Base-by-base conservation (phyloP, 2,329 filamentous ascomycete genomes). In the Fusarium devonianum region DNA sequence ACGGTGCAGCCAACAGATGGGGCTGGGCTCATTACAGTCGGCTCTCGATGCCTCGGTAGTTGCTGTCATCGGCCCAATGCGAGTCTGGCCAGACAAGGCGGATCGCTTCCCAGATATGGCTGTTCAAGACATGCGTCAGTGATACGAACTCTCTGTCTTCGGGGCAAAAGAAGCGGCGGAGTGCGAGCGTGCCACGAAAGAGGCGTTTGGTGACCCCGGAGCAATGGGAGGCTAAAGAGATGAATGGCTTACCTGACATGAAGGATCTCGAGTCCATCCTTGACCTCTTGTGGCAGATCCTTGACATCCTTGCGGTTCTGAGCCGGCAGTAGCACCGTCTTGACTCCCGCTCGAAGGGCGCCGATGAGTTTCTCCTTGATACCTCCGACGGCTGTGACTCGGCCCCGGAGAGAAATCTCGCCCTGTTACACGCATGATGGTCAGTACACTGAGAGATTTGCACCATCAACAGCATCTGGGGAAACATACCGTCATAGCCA, bases 351-450 rank as follows among this genome's bases (percentile, higher is more conserved):
- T 45, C 93, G 83, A 68, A 95, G 79, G 7, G 94, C 94, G 16
- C 94, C 94, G 68, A 99, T 97, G 42, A 97, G 80, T 73, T 99
- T 99, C 83, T 99, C 93, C 75, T 97, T 97, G 76, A 99, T 97
- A 13, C 94, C 94, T 42, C 94, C 94, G 25, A 99, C 94, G 18
- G 93, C 91, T 73, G 94, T 90, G 47, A 99, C 89, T 58, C 92
- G 86, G 16, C 94, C 94, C 30, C 94, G 84, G 18, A 99, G 83
- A 47, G 89, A 91, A 54, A 87, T 85, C 67, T 87, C 85, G 56
- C 84, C 84, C 80, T 84, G 69, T 72, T 47, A 35, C 45, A 61
- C 60, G 40, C 36, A 55, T 45, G 21, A 54, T 34, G 48, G 48
- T 71, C 44, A 70, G 66, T 41, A 49, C 47, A 40, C 60, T 49